Conservation (phyloP, 192 early-diverging fungal species). For the Backusella luteola region DNA sequence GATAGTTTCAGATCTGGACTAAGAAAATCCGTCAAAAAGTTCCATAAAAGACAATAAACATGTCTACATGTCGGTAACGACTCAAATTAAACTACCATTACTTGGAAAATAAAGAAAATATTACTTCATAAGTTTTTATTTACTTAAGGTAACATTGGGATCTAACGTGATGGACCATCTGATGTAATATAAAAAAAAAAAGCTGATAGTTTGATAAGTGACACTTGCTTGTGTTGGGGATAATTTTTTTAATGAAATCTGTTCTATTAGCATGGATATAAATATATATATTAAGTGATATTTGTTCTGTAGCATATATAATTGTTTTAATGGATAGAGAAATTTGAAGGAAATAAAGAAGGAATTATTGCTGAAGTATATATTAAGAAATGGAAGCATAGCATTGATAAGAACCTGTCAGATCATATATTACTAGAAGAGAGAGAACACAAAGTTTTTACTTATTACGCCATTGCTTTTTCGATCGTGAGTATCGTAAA, state of each 20-base stretch:
- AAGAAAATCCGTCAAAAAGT: not conserved
- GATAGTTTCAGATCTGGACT: not conserved
- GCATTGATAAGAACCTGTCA: not conserved
- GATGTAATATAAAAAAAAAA: not conserved
- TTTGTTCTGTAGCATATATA: not conserved
- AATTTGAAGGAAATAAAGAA: not conserved
- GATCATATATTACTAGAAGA: not conserved
- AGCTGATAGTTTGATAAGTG: not conserved
- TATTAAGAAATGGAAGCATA: not conserved
- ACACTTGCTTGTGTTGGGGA: not conserved
- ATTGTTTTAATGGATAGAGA: not conserved
- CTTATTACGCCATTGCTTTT: slow-evolving; percentile 2
- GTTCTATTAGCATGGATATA: not conserved
- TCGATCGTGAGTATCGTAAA: slow-evolving; percentile 1
- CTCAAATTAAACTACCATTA: no score
- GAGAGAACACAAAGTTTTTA: not conserved
- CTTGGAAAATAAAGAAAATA: no score
- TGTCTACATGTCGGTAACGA: not conserved
- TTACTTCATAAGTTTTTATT: no score
- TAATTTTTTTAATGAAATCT: not conserved
- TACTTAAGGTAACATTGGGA: no score
- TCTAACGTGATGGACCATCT: not conserved
- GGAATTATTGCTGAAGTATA: not conserved
- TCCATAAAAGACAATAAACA: not conserved
- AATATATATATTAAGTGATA: not conserved